Conservation (phyloP, 2,329 filamentous ascomycete genomes). For the Neonectria faginata region DNA sequence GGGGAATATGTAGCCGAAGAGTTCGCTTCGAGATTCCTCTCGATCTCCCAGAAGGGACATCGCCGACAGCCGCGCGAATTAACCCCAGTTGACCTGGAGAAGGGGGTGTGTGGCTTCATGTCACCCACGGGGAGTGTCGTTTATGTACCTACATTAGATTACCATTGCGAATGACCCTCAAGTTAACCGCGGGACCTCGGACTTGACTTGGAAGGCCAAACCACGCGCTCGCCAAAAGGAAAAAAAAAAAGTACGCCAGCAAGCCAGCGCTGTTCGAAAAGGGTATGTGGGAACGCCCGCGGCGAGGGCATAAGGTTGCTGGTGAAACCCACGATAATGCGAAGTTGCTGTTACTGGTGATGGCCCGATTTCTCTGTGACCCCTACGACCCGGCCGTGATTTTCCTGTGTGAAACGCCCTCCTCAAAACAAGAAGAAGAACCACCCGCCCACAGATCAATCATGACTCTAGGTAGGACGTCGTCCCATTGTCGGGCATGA, state of each 20-base stretch:
- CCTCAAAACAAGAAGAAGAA: slow-evolving; percentile 2
- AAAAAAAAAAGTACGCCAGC: slow-evolving; percentile 2
- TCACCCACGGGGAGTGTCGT: background rate
- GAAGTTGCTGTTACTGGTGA: slow-evolving; percentile 15
- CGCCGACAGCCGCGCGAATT: slow-evolving; percentile 19
- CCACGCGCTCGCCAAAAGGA: slow-evolving; percentile 9
- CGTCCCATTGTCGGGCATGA: background rate
- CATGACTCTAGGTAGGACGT: slow-evolving; percentile 40
- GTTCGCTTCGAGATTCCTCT: slow-evolving; percentile 16
- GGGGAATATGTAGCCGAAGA: slow-evolving; percentile 19
- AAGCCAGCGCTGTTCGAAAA: slow-evolving; percentile 24
- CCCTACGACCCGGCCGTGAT: slow-evolving; percentile 1
- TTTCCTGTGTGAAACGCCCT: slow-evolving; percentile 1
- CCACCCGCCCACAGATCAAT: background rate
- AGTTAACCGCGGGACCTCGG: slow-evolving; percentile 6
- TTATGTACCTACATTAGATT: background rate
- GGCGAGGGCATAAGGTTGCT: slow-evolving; percentile 10
- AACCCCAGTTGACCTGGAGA: background rate
- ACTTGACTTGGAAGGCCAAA: slow-evolving; percentile 12
- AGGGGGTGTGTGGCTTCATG: slow-evolving; percentile 10
- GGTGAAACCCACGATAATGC: slow-evolving; percentile 13
- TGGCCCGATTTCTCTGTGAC: slow-evolving; percentile 9
- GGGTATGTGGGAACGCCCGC: slow-evolving; percentile 27
- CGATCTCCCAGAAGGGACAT: background rate
- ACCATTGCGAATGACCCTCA: too few species aligned